Percentiles rank a stretch among this genome's conserved stretches.
Conservation (phyloP, 805 yeast genomes). For the Zygoascus ofunaensis region DNA sequence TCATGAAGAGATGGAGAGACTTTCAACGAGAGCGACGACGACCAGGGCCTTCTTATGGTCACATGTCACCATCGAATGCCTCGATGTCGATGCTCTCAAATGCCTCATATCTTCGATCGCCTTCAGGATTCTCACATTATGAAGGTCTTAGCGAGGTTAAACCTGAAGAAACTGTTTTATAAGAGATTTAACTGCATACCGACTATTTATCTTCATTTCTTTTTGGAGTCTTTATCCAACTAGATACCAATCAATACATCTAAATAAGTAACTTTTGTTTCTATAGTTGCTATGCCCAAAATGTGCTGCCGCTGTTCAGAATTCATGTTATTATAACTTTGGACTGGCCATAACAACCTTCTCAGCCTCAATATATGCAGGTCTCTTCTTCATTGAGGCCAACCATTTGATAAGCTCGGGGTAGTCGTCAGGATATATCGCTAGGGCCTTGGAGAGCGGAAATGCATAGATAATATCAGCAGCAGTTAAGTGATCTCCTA, state of each 20-base stretch:
- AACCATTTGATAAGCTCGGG: conserved; percentile 22
- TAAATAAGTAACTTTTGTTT: too few species aligned
- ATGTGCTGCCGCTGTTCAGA: too few species aligned
- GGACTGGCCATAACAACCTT: too few species aligned
- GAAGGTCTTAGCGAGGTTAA: background rate
- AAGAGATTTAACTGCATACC: too few species aligned
- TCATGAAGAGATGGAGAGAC: conserved; percentile 92
- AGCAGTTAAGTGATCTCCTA: conserved; percentile 50
- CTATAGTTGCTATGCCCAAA: too few species aligned
- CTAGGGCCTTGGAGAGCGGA: conserved; percentile 27
- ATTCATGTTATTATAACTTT: too few species aligned
- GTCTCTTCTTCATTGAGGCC: conserved; percentile 19
- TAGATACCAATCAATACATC: too few species aligned
- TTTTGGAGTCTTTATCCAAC: too few species aligned
- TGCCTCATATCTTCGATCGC: conserved; percentile 3
- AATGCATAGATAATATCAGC: conserved; percentile 53
- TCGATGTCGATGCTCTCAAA: conserved; percentile 8
- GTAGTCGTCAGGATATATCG: conserved; percentile 13
- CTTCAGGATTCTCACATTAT: background rate
- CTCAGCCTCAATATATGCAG: conserved; percentile 20
- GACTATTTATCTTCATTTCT: background rate
- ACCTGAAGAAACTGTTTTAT: conserved; percentile 1
- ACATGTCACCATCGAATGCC: conserved; percentile 1
- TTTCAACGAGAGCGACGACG: conserved; percentile 73
- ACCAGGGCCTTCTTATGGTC: conserved; percentile 1